These are phyloP conservation scores for Myochromella boudieri DNA, from an alignment of 768 basidiomycete genomes.

Conservation along the genomic window DNA sequence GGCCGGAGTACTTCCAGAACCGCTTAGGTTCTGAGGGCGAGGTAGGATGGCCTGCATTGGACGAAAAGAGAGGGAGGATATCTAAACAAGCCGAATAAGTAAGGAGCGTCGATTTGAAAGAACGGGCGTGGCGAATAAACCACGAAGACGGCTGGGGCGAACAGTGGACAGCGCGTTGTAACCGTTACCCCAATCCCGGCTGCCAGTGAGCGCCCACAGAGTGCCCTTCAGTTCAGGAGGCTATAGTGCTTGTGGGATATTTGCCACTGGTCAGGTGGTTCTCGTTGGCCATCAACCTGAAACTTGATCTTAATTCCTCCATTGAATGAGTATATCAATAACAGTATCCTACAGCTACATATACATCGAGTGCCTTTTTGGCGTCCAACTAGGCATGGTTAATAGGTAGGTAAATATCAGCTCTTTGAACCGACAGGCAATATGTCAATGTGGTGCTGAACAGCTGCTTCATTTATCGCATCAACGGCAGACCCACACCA, in stretches of 20 bases:
- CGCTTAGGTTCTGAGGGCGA: constrained; percentile 29
- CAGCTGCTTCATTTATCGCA: constrained; percentile 17
- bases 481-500: constrained; percentile 29
- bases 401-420: background rate
- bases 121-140: constrained; percentile 11
- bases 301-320: constrained; percentile 6
- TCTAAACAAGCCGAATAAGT: constrained; percentile 12
- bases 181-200: too few relatives aligned
- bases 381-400: background rate
- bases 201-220: too few relatives aligned
- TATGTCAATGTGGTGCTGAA: constrained; percentile 20
- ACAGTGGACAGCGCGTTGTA: background rate
- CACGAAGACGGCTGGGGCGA: constrained; percentile 4
- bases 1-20: constrained; percentile 26
- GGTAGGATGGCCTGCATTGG: constrained; percentile 39
- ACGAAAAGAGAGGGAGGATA: constrained; percentile 1
- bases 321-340: too few relatives aligned
- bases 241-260: too few relatives aligned
- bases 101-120: constrained; percentile 10
- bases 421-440: constrained; percentile 1
- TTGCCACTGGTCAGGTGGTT: constrained; percentile 6
- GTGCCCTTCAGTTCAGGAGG: too few relatives aligned
- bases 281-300: constrained; percentile 1
- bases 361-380: too few relatives aligned
- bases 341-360: too few relatives aligned